phyloP scores from a whole-genome alignment of 129 eudicot genomes.

The Helianthus annuus region DNA sequence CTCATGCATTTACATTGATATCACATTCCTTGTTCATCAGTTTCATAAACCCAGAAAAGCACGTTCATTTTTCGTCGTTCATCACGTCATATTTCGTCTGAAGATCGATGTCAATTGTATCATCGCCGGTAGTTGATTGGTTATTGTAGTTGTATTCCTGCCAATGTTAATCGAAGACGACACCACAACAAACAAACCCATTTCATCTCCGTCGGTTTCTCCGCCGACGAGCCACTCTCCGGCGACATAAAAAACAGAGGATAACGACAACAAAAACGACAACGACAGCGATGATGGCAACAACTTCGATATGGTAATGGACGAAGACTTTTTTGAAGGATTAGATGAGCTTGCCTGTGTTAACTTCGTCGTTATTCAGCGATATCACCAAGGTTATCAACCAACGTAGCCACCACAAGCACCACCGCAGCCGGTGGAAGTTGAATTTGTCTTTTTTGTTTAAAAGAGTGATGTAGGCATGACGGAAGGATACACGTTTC shows the following conservation, averaged over 20 bases:
- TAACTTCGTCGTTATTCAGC: slow-evolving; percentile 23
- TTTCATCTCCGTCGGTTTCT: slow-evolving; percentile 52
- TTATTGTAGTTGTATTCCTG: no score
- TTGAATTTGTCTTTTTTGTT: slow-evolving; percentile 34
- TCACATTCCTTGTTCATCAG: no score
- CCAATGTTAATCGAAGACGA: slow-evolving; percentile 24
- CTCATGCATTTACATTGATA: no score
- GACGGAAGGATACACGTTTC: slow-evolving; percentile 40
- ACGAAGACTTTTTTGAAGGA: slow-evolving; percentile 80
- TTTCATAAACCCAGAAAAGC: no score
- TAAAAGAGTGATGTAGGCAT: slow-evolving; percentile 19
- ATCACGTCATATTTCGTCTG: no score
- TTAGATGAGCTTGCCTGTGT: slow-evolving; percentile 71
- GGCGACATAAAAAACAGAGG: slow-evolving; percentile 59
- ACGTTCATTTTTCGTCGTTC: no score
- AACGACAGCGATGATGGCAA: slow-evolving; percentile 38
- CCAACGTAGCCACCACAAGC: slow-evolving; percentile 31
- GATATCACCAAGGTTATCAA: slow-evolving; percentile 55
- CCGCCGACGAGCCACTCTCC: slow-evolving; percentile 58
- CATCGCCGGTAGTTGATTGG: no score
- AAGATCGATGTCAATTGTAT: no score
- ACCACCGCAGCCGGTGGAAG: slow-evolving; percentile 69
- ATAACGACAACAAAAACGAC: slow-evolving; percentile 30
- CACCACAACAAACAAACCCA: slow-evolving; percentile 32
- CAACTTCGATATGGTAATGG: slow-evolving; percentile 52